These are phyloP conservation scores for Epichloe glyceriae DNA, from an alignment of 2,329 filamentous ascomycete species.

Conservation along the genomic window DNA sequence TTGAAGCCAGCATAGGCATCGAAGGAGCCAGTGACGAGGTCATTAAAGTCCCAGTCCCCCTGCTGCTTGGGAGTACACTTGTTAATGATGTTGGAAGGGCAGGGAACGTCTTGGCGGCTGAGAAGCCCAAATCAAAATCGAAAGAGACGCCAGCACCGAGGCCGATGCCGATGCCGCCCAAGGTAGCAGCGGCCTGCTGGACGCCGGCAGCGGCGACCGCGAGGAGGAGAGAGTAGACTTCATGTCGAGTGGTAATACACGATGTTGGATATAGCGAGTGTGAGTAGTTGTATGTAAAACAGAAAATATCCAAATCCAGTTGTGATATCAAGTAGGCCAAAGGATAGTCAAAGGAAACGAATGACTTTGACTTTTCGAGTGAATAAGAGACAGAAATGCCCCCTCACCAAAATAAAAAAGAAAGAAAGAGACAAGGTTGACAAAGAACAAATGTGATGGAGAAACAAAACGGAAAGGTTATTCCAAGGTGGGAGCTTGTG, in stretches of 20 bases:
- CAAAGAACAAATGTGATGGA: neutral
- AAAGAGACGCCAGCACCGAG: conserved; percentile 5
- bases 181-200: conserved; percentile 35
- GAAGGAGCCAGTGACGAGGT: conserved; percentile 49
- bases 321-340: conserved; percentile 16
- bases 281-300: neutral
- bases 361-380: conserved; percentile 37
- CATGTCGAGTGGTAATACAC: conserved; percentile 25
- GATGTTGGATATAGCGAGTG: conserved; percentile 6
- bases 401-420: conserved; percentile 9
- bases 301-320: conserved; percentile 7
- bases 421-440: neutral
- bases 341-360: conserved; percentile 38
- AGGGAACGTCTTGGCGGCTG: conserved; percentile 39
- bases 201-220: conserved; percentile 38
- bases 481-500: neutral
- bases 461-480: neutral
- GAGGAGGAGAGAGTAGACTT: conserved; percentile 34
- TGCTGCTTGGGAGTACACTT: conserved; percentile 59
- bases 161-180: conserved; percentile 11
- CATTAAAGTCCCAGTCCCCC: conserved; percentile 58
- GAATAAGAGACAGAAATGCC: neutral
- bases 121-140: conserved; percentile 7
- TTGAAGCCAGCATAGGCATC: conserved; percentile 56
- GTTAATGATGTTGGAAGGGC: conserved; percentile 63